Evolutionary conservation across 2,329 filamentous ascomycete genomes (phyloP), one percentile per base, ranked within the genome.

Genomic region (Lasiodiplodia citricola): DNA sequence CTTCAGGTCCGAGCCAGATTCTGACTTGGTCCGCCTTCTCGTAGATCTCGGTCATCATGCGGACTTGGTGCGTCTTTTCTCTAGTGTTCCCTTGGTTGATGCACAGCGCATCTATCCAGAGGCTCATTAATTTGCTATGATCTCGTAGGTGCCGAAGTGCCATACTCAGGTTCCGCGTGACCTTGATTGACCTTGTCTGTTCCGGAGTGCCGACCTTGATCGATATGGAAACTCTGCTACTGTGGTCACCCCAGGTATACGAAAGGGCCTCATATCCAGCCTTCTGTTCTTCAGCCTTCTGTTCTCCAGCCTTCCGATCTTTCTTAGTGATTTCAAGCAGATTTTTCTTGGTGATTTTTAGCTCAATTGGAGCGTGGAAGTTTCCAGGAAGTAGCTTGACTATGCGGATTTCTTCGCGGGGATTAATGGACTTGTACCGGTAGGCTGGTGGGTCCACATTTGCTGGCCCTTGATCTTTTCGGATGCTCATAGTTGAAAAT

Each of bases 21-120:
- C 74, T 67, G 2, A 74, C 71, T 4, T 67, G 50, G 7, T 52
- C 67, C 3, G 74, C 73, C 13, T 56, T 62, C 37, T 65, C 71
- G 73, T 77, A 80, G 52, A 80, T 77, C 5, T 76, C 56, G 11
- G 75, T 73, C 77, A 80, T 80, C 37, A 80, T 75, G 4, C 70
- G 71, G 4, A 81, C 75, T 68, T 80, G 79, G 23, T 75, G 70
- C 3, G 69, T 71, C 25, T 75, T 75, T 52, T 81, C 78, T 7
- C 64, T 54, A 21, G 71, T 55, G 67, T 80, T 73, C 1, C 69
- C 55, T 67, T 80, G 78, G 44, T 80, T 77, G 66, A 81, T 80
- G 58, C 76, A 74, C 7, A 74, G 18, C 18, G 69, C 72, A 25
- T 76, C 73, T 11, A 71, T 71, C 77, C 78, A 80, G 25, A 79